phyloP scores from a whole-genome alignment of 2,329 filamentous ascomycete genomes.

The Aspergillus versicolor region DNA sequence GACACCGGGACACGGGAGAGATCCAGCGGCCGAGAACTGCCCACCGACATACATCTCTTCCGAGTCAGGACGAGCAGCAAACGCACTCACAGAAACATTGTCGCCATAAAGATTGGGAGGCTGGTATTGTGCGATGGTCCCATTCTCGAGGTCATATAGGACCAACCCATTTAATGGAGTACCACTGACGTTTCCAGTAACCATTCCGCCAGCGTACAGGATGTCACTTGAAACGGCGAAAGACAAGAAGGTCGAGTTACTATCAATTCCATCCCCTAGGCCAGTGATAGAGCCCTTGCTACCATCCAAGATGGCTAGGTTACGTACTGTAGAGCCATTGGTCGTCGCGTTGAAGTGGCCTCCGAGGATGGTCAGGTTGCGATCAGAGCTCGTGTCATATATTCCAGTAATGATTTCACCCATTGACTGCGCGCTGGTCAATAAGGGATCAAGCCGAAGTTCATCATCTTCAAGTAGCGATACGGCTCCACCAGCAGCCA shows the following conservation, averaged over 20 bases:
- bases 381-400: conserved; percentile 68
- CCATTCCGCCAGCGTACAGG: conserved; percentile 78
- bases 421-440: conserved; percentile 44
- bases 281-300: conserved; percentile 69
- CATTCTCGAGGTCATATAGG: conserved; percentile 70
- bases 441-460: conserved; percentile 41
- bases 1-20: conserved; percentile 75
- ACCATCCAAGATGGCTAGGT: conserved; percentile 79
- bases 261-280: conserved; percentile 61
- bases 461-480: conserved; percentile 53
- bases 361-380: conserved; percentile 83
- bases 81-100: conserved; percentile 71
- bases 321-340: conserved; percentile 69
- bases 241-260: conserved; percentile 72
- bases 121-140: conserved; percentile 64
- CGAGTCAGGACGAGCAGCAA: conserved; percentile 68
- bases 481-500: conserved; percentile 71
- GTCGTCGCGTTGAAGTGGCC: conserved; percentile 77
- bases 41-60: conserved; percentile 83
- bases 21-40: conserved; percentile 77
- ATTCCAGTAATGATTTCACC: conserved; percentile 65
- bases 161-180: conserved; percentile 70
- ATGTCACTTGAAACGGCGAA: conserved; percentile 66
- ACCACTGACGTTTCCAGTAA: conserved; percentile 67
- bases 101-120: conserved; percentile 72